These are phyloP conservation scores for Clonostachys rhizophaga DNA, from an alignment of 2,329 filamentous ascomycete species.

Conservation along the genomic window DNA sequence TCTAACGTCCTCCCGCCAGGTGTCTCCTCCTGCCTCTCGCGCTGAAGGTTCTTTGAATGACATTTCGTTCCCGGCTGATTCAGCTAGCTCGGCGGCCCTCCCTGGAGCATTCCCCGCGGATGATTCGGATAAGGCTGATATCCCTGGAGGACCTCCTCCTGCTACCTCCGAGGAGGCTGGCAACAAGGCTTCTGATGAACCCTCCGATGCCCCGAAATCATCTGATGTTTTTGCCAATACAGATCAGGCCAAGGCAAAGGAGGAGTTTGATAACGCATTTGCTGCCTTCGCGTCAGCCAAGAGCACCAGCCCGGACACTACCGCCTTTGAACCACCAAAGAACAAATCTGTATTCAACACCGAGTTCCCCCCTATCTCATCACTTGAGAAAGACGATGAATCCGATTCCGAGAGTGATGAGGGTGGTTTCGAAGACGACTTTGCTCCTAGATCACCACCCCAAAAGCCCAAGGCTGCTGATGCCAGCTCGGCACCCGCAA, in stretches of 20 bases:
- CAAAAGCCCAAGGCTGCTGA: conserved; percentile 6
- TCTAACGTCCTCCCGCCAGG: conserved; percentile 71
- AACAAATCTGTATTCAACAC: conserved; percentile 47
- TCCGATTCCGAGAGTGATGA: conserved; percentile 74
- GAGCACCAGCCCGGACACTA: conserved; percentile 38
- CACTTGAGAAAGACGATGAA: conserved; percentile 76
- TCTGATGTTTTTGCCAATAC: conserved; percentile 47
- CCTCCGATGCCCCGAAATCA: conserved; percentile 2
- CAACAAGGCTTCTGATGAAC: conserved; percentile 5
- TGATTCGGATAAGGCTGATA: conserved; percentile 10
- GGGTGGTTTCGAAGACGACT: conserved; percentile 91
- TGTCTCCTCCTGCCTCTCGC: conserved; percentile 61
- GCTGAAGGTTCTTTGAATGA: conserved; percentile 43
- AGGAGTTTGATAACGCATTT: conserved; percentile 83
- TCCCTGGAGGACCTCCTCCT: conserved; percentile 14
- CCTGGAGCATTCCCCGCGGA: conserved; percentile 30
- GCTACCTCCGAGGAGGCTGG: conserved; percentile 6
- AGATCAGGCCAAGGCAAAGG: conserved; percentile 60
- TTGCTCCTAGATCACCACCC: conserved; percentile 56
- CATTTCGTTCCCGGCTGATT: conserved; percentile 16
- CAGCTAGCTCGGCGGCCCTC: conserved; percentile 1
- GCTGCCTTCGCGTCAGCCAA: conserved; percentile 62
- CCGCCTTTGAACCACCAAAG: conserved; percentile 23
- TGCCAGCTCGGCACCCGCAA: conserved; percentile 19
- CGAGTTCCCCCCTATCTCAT: conserved; percentile 93